Percentiles rank a stretch among this genome's conserved stretches.
Evolutionary conservation across 805 yeast species (phyloP).

Genomic region (Candida germanica): DNA sequence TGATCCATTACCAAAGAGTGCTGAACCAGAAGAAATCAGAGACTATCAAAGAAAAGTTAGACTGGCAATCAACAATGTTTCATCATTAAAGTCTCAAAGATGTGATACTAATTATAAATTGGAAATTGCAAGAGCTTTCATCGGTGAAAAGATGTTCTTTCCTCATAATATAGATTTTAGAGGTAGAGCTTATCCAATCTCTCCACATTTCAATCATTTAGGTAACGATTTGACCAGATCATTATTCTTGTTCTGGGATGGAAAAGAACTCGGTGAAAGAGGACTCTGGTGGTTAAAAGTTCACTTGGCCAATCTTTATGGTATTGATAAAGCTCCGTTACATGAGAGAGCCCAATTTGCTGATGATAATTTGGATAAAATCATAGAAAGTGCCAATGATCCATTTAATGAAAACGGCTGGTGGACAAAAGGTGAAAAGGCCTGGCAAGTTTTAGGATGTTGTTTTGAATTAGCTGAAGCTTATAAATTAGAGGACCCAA

Average conservation of each 20-base stretch:
- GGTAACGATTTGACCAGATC: conserved; percentile 79
- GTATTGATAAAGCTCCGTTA: conserved; percentile 70
- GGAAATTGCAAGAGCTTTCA: conserved; percentile 90
- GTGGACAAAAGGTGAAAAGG: conserved; percentile 77
- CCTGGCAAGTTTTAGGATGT: conserved; percentile 77
- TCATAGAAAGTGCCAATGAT: conserved; percentile 56
- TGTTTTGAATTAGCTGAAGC: conserved; percentile 68
- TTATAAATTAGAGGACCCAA: conserved; percentile 57
- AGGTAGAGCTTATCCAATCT: conserved; percentile 80
- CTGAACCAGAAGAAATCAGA: conserved; percentile 69
- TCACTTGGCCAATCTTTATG: conserved; percentile 70
- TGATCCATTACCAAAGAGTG: conserved; percentile 52
- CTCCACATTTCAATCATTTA: conserved; percentile 77
- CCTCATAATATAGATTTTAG: conserved; percentile 82
- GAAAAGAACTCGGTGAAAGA: conserved; percentile 58
- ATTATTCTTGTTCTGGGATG: conserved; percentile 72
- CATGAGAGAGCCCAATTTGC: conserved; percentile 59
- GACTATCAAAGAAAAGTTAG: conserved; percentile 67
- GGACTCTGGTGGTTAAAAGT: conserved; percentile 76
- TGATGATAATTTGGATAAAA: conserved; percentile 53
- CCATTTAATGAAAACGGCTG: conserved; percentile 58
- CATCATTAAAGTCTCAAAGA: conserved; percentile 75
- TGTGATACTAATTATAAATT: conserved; percentile 92
- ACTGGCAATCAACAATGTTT: conserved; percentile 54
- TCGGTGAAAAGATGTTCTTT: conserved; percentile 71